phyloP scores from a whole-genome alignment of 352 stramenopile species.

The Globisporangium orthogonon region DNA sequence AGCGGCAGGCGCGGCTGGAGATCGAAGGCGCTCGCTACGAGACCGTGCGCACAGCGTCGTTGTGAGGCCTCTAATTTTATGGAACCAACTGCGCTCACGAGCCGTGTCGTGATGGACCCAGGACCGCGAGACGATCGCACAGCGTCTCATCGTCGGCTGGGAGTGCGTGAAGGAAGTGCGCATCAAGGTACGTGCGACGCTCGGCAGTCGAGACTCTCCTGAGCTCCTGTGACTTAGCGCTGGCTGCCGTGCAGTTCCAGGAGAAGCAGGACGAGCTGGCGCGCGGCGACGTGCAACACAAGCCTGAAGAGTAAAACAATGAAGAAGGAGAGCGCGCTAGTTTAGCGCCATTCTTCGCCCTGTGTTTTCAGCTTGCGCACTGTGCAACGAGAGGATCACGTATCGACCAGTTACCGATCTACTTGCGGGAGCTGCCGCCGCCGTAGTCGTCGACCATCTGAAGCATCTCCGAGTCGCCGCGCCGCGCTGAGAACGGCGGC shows the following conservation, averaged over 20 bases:
- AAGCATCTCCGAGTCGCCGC: slow-evolving; percentile 14
- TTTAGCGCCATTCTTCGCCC: not conserved
- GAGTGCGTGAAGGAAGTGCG: slow-evolving; percentile 74
- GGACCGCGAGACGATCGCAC: slow-evolving; percentile 71
- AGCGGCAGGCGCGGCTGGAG: slow-evolving; percentile 71
- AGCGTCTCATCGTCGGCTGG: slow-evolving; percentile 75
- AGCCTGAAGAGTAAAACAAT: not conserved
- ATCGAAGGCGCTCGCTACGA: slow-evolving; percentile 76
- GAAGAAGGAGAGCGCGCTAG: not conserved
- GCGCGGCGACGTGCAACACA: slow-evolving; percentile 3
- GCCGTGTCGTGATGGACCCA: slow-evolving; percentile 8
- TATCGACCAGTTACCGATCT: not conserved
- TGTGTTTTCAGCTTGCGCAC: no score
- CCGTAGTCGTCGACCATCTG: slow-evolving; percentile 22
- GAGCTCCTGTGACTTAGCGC: not conserved
- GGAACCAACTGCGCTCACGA: not conserved
- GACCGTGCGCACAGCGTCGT: slow-evolving; percentile 22
- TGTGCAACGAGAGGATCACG: no score
- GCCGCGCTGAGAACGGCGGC: slow-evolving; percentile 30
- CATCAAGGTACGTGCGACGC: slow-evolving; percentile 38
- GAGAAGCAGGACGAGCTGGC: slow-evolving; percentile 39
- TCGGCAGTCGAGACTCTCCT: no score
- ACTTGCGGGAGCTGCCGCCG: slow-evolving; percentile 34
- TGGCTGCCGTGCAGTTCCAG: slow-evolving; percentile 28
- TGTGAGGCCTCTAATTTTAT: no score